A percentile compares a stretch with the other conserved stretches of the same genome.
Conservation (phyloP, 2,329 filamentous ascomycete genomes). For the Colletotrichum truncatum region DNA sequence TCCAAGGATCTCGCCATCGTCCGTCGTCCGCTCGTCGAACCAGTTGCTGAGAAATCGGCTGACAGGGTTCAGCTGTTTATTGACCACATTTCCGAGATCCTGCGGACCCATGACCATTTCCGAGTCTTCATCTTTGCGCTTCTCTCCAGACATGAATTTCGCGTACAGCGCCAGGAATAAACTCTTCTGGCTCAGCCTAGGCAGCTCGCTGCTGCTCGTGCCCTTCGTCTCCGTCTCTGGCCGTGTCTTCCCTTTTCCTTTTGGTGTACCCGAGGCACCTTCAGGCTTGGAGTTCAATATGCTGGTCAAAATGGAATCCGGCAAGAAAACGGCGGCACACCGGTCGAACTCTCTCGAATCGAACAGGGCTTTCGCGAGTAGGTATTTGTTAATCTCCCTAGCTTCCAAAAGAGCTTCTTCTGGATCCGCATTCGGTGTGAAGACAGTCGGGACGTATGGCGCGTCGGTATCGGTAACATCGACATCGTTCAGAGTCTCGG, state of each 20-base stretch:
- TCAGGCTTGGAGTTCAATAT: slow-evolving; percentile 62
- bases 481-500: slow-evolving; percentile 64
- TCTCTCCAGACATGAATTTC: slow-evolving; percentile 92
- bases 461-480: slow-evolving; percentile 51
- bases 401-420: slow-evolving; percentile 80
- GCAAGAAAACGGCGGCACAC: slow-evolving; percentile 88
- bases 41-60: slow-evolving; percentile 81
- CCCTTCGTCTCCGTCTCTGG: slow-evolving; percentile 33
- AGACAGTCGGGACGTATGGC: slow-evolving; percentile 55
- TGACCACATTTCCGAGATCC: slow-evolving; percentile 84
- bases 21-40: slow-evolving; percentile 73
- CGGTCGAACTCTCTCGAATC: slow-evolving; percentile 96
- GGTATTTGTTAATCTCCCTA: slow-evolving; percentile 82
- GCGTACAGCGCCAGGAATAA: slow-evolving; percentile 93
- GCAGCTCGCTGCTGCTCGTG: slow-evolving; percentile 45
- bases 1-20: slow-evolving; percentile 66
- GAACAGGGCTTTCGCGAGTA: slow-evolving; percentile 93
- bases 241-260: slow-evolving; percentile 69
- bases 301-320: slow-evolving; percentile 78
- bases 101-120: slow-evolving; percentile 97
- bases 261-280: slow-evolving; percentile 49
- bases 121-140: slow-evolving; percentile 93
- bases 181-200: slow-evolving; percentile 84
- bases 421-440: slow-evolving; percentile 70
- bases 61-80: slow-evolving; percentile 84